Base-by-base conservation (phyloP, 1,139 yeast genomes). In the Scheffersomyces illinoinensis region DNA sequence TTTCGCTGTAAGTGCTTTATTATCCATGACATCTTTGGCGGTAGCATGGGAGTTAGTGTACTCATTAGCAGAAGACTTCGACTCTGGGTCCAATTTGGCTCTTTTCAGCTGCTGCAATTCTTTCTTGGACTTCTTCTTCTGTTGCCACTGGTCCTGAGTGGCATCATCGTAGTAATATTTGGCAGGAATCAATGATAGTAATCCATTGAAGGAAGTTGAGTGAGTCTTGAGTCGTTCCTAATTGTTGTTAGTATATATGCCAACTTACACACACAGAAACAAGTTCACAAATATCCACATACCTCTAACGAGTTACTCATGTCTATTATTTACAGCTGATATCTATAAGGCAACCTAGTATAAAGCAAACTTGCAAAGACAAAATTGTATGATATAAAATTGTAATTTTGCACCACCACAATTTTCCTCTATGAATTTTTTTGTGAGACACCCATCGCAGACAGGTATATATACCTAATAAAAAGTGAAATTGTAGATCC, bases 151-250 rank as follows among this genome's bases (percentile, higher is more conserved):
- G 59, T 89, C 89, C 68, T 89, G 88, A 3, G 89, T 82, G 53
- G 90, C 91, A 64, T 86, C 90, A 69, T 87, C 91, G 71, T 91
- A 92, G 72, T 93, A 93, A 69, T 90, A 92, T 70, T 93, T 92
- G 10, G 98, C 97, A 8, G 99, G 98, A 60, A 95, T 93, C 71
- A 95, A 79, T 23, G 98, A 91, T 62, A 95, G 79, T 59, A 95
- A 79, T 52, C 98, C 97, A 71, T 91, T 93, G 73, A 95, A 93
- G 7, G 98, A 96, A 59, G 88, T 82, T 20, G 97, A 90, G 70
- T 92, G 96, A 56, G 89, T 86, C 73, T 88, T 87, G 65, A 93
- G 83, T 67, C 97, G 87, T 70, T 91, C 97, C 86, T 91, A 73
- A 49, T 71, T 68, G 63, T 61, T 71, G 73, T 73, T 74, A 72